phyloP scores from a whole-genome alignment of 805 yeast species.

The Teunomyces lycoperdinae region DNA sequence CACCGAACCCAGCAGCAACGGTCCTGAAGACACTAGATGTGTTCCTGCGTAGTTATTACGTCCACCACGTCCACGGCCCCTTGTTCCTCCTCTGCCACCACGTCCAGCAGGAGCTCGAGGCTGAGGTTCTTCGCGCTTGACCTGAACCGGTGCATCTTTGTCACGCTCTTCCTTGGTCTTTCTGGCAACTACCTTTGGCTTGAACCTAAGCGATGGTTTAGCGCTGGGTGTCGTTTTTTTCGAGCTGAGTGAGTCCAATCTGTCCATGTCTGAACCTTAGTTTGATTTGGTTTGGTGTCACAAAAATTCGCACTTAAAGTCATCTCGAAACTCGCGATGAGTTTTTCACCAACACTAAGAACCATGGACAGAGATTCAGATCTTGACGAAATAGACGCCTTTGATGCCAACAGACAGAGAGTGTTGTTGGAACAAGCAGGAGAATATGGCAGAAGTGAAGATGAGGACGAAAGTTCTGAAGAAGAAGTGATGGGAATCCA shows the following conservation, averaged over 20 bases:
- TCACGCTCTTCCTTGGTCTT: constrained; percentile 82
- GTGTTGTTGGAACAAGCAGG: constrained; percentile 58
- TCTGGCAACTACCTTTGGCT: constrained; percentile 85
- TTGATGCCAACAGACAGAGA: constrained; percentile 58
- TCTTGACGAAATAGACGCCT: constrained; percentile 66
- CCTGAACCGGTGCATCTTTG: constrained; percentile 58
- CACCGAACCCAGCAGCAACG: constrained; percentile 64
- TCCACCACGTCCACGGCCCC: constrained; percentile 36
- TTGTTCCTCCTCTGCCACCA: constrained; percentile 22
- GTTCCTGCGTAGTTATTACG: constrained; percentile 46
- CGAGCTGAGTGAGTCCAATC: constrained; percentile 41
- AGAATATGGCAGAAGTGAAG: constrained; percentile 26
- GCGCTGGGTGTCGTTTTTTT: constrained; percentile 22
- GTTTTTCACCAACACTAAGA: background rate
- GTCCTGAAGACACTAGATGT: constrained; percentile 69
- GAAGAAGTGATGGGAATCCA: constrained; percentile 52
- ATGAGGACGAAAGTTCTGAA: constrained; percentile 46
- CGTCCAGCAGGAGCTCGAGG: constrained; percentile 18
- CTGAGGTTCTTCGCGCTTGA: constrained; percentile 30
- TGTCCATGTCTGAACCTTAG: constrained; percentile 24
- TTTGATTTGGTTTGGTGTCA: background rate
- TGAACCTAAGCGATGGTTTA: constrained; percentile 66
- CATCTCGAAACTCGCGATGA: constrained; percentile 4
- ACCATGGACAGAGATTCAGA: background rate
- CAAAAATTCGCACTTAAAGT: background rate